A percentile compares a stretch with the other conserved stretches of the same genome.
phyloP scores from a whole-genome alignment of 768 basidiomycete genomes.

The Tylopilus felleus region DNA sequence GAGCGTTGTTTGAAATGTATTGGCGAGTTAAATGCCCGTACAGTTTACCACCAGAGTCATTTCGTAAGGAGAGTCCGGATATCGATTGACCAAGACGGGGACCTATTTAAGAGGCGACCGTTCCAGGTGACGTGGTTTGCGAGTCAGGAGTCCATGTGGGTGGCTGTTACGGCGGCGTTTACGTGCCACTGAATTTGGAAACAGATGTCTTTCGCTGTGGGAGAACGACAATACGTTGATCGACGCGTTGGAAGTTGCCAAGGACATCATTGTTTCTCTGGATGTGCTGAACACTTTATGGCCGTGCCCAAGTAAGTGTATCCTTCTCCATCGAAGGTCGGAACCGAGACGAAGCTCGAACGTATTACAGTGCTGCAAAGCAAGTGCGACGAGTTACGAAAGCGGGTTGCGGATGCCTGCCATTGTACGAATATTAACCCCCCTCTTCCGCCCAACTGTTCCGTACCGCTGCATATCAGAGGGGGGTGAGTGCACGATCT shows the following conservation, averaged over 20 bases:
- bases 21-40: constrained; percentile 1
- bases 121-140: constrained; percentile 72
- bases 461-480: constrained; percentile 35
- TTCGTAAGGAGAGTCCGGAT: constrained; percentile 59
- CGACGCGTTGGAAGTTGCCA: constrained; percentile 63
- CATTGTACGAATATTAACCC: constrained; percentile 38
- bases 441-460: constrained; percentile 39
- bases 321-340: constrained; percentile 3
- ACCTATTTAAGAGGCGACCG: constrained; percentile 63
- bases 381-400: constrained; percentile 48
- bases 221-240: constrained; percentile 54
- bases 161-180: background rate
- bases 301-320: constrained; percentile 50
- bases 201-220: constrained; percentile 66
- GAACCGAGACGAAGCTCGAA: constrained; percentile 9
- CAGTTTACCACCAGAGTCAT: constrained; percentile 67
- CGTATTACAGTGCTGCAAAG: constrained; percentile 41
- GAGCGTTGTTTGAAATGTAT: background rate
- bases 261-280: constrained; percentile 57
- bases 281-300: constrained; percentile 70
- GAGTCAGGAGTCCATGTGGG: constrained; percentile 62
- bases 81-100: constrained; percentile 50
- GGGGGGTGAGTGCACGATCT: constrained; percentile 19
- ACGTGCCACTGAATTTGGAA: background rate
- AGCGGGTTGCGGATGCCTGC: constrained; percentile 49